phyloP scores from a whole-genome alignment of 768 basidiomycete genomes.

The Amanita inopinata region DNA sequence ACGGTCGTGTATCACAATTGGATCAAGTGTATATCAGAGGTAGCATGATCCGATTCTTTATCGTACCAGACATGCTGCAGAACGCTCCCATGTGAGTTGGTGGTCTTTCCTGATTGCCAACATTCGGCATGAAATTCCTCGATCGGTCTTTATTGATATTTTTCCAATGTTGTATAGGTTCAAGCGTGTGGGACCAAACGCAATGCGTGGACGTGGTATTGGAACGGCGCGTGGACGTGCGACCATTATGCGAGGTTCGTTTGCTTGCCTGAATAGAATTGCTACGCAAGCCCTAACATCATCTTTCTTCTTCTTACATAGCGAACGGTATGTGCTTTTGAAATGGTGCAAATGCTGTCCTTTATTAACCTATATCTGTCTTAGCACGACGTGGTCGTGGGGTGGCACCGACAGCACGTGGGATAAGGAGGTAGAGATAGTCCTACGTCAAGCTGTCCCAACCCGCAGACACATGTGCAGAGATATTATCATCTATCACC shows the following conservation, averaged over 20 bases:
- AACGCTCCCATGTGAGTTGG: conserved; percentile 96
- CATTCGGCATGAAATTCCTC: no score
- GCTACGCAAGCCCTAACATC: not conserved
- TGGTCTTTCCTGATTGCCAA: conserved; percentile 9
- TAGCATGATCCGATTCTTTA: conserved; percentile 97
- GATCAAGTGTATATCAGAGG: conserved; percentile 99
- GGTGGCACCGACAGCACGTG: conserved; percentile 59
- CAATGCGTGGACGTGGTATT: conserved; percentile 98
- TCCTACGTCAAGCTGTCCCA: not conserved
- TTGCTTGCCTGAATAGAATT: conserved; percentile 1
- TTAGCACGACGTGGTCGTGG: conserved; percentile 84
- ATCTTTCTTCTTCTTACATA: conserved; percentile 21
- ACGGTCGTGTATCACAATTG: conserved; percentile 96
- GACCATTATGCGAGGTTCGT: conserved; percentile 93
- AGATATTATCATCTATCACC: not conserved
- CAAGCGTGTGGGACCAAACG: conserved; percentile 96
- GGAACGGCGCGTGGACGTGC: conserved; percentile 98
- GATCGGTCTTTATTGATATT: not conserved
- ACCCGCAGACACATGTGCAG: not conserved
- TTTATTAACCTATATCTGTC: conserved; percentile 13
- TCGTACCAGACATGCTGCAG: conserved; percentile 98
- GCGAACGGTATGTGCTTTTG: conserved; percentile 57
- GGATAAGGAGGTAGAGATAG: conserved; percentile 59
- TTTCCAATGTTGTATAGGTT: conserved; percentile 57
- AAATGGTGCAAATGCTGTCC: conserved; percentile 3